These are phyloP conservation scores for Suhomyces kunorum DNA, from an alignment of 1,139 yeast genomes.

Conservation along the genomic window DNA sequence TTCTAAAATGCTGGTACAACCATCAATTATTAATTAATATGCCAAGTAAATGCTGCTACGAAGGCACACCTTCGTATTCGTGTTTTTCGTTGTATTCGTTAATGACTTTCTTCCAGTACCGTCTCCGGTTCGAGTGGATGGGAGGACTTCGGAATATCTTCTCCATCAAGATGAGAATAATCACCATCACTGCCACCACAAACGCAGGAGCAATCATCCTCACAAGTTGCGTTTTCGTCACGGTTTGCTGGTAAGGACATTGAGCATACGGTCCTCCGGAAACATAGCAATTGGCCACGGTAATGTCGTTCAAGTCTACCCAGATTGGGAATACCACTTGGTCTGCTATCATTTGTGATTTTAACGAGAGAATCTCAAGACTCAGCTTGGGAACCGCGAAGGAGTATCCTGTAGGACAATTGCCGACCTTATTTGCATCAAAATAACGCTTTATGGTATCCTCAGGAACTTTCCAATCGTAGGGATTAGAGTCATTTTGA, in stretches of 20 bases:
- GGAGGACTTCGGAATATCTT: conserved; percentile 37
- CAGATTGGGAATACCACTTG: conserved; percentile 50
- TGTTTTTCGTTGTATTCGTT: conserved; percentile 39
- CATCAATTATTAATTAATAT: not conserved
- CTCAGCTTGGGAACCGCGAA: conserved; percentile 61
- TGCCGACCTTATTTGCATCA: conserved; percentile 36
- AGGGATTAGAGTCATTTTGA: conserved; percentile 38
- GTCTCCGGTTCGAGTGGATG: conserved; percentile 42
- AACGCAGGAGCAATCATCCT: conserved; percentile 68
- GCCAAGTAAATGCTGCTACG: conserved; percentile 18
- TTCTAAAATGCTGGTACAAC: too few relatives aligned
- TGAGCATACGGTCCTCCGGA: conserved; percentile 75
- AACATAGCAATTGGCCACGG: conserved; percentile 79
- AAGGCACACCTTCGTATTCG: conserved; percentile 50
- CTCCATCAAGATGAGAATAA: conserved; percentile 30
- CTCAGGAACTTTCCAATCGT: conserved; percentile 49
- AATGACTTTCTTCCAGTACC: conserved; percentile 42
- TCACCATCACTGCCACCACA: conserved; percentile 49
- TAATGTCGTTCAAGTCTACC: conserved; percentile 83
- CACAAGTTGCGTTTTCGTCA: conserved; percentile 58
- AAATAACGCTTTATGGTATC: conserved; percentile 49
- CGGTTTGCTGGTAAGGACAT: conserved; percentile 72
- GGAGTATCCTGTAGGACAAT: conserved; percentile 52
- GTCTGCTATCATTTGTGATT: conserved; percentile 22
- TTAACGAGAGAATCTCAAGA: conserved; percentile 38